A percentile compares a stretch with the other conserved stretches of the same genome.
Conservation (phyloP, 208 protist species). For the Trypanosoma cruzi region DNA sequence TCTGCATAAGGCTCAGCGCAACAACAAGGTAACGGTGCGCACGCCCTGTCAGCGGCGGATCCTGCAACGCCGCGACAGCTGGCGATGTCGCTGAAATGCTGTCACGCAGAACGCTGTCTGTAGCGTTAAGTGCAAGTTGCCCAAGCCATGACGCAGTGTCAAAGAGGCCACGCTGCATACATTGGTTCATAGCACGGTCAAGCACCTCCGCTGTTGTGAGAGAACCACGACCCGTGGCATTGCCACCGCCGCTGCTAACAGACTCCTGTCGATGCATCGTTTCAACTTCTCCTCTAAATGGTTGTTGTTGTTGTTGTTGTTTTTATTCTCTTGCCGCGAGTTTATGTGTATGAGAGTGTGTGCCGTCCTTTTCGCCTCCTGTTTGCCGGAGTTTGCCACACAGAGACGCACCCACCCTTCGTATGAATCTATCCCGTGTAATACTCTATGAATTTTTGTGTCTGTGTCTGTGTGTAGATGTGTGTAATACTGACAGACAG, state of each 20-base stretch:
- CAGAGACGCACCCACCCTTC: no score
- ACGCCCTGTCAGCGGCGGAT: constrained; percentile 20
- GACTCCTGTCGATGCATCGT: constrained; percentile 19
- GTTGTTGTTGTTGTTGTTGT: no score
- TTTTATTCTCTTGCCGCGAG: constrained; percentile 2
- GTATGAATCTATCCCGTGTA: neutral
- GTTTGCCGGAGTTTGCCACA: no score
- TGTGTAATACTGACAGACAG: neutral
- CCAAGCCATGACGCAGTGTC: constrained; percentile 61
- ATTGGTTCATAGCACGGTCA: constrained; percentile 70
- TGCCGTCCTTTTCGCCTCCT: no score
- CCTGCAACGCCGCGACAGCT: constrained; percentile 17
- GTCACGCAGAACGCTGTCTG: constrained; percentile 18
- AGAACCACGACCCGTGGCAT: neutral
- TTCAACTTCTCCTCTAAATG: no score
- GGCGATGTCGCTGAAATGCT: constrained; percentile 5
- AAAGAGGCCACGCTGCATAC: constrained; percentile 57
- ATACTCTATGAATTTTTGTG: neutral
- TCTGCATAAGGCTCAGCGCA: constrained; percentile 54
- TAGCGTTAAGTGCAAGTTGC: constrained; percentile 66
- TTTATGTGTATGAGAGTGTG: no score
- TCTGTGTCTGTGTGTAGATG: neutral
- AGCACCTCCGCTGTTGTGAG: constrained; percentile 44
- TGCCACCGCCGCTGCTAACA: neutral
- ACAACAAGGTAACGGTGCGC: constrained; percentile 52